phyloP scores from a whole-genome alignment of 345 rosid species.

The Ailanthus altissimus region DNA sequence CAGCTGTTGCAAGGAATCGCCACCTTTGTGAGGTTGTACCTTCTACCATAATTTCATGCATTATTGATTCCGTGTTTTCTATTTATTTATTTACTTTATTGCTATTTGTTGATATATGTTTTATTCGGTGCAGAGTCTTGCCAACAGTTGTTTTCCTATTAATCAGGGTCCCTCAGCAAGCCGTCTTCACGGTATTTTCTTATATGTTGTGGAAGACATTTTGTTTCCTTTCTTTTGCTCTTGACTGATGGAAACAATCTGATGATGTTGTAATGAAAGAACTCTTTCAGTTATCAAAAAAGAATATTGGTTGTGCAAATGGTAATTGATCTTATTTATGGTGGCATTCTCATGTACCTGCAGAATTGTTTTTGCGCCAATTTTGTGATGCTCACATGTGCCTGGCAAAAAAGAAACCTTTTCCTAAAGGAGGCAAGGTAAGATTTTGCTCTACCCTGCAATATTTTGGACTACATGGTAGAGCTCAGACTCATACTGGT shows the following conservation, averaged over 20 bases:
- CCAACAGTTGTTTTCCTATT: constrained; percentile 85
- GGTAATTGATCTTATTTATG: constrained; percentile 21
- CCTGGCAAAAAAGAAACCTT: constrained; percentile 53
- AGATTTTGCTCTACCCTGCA: constrained; percentile 12
- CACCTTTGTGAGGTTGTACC: constrained; percentile 86
- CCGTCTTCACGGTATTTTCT: constrained; percentile 77
- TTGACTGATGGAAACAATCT: constrained; percentile 1
- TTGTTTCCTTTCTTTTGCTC: neutral
- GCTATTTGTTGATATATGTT: neutral
- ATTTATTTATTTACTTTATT: neutral
- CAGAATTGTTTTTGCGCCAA: constrained; percentile 83
- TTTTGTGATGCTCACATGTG: constrained; percentile 96
- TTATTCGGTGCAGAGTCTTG: constrained; percentile 63
- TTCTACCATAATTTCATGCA: constrained; percentile 2
- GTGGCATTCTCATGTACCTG: constrained; percentile 22
- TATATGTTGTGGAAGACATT: constrained; percentile 14
- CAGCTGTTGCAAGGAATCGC: constrained; percentile 76
- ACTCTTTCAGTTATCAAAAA: constrained; percentile 11
- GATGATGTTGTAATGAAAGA: constrained; percentile 4
- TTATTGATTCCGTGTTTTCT: constrained; percentile 6
- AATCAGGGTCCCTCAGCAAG: constrained; percentile 75
- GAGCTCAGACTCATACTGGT: neutral
- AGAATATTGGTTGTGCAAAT: neutral
- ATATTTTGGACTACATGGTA: constrained; percentile 11
- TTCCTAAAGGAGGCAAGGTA: constrained; percentile 90